phyloP scores from a whole-genome alignment of 352 stramenopile genomes.

The Phytophthora kernoviae region DNA sequence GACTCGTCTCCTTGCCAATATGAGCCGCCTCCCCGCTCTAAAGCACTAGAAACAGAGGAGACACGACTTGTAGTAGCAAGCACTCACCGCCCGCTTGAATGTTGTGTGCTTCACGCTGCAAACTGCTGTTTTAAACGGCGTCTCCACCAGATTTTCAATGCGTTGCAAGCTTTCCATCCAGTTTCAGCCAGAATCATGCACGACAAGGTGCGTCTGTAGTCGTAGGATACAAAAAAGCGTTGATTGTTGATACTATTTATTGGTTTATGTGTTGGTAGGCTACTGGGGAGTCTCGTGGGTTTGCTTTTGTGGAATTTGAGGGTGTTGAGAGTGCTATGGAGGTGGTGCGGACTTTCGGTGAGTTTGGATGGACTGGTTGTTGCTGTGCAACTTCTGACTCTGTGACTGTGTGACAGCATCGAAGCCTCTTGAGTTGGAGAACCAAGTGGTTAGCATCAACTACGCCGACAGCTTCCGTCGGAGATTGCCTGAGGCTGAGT shows the following conservation, averaged over 20 bases:
- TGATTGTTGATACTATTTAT: not conserved
- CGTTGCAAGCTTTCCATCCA: constrained; percentile 57
- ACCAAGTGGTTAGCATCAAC: constrained; percentile 45
- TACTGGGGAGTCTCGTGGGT: constrained; percentile 72
- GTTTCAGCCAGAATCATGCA: constrained; percentile 57
- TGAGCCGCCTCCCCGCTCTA: not conserved
- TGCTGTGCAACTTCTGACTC: constrained; percentile 2
- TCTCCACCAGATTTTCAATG: constrained; percentile 54
- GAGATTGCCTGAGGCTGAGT: constrained; percentile 16
- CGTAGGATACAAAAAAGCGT: not conserved
- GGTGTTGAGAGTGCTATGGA: constrained; percentile 54
- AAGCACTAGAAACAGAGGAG: not conserved
- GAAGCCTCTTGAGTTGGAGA: constrained; percentile 58
- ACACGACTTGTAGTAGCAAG: not conserved
- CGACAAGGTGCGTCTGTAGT: constrained; percentile 55
- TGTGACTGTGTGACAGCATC: constrained; percentile 33
- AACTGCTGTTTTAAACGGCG: not conserved
- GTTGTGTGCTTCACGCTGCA: constrained; percentile 11
- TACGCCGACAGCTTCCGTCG: constrained; percentile 52
- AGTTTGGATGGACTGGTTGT: not conserved
- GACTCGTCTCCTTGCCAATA: not conserved
- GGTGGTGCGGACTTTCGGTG: constrained; percentile 70
- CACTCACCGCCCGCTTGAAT: constrained; percentile 30
- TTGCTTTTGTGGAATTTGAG: constrained; percentile 82
- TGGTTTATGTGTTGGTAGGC: constrained; percentile 14